These are phyloP conservation scores for Aspergillus fumigatus DNA, from an alignment of 2,329 filamentous ascomycete genomes.

Conservation along the genomic window DNA sequence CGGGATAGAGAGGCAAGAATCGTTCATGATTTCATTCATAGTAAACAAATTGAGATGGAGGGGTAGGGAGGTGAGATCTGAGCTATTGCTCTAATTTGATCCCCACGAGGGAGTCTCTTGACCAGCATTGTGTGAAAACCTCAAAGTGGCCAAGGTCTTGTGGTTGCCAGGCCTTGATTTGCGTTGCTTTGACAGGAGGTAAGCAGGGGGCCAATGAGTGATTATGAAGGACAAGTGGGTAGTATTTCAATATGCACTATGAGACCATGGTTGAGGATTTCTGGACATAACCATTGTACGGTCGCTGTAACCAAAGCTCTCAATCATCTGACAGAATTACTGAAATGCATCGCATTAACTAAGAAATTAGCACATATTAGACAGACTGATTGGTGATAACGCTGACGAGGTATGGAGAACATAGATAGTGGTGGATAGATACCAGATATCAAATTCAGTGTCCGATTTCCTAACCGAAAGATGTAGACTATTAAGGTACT, in stretches of 20 bases:
- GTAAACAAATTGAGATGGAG: background rate
- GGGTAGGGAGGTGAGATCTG: background rate
- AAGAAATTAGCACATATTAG: background rate
- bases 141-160: background rate
- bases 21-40: background rate
- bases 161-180: background rate
- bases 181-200: background rate
- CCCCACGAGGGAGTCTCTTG: background rate
- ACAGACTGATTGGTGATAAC: background rate
- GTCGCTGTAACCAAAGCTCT: background rate
- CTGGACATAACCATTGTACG: background rate
- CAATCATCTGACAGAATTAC: background rate
- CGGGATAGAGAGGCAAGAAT: background rate
- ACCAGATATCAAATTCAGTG: background rate
- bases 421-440: background rate
- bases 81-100: background rate
- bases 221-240: background rate
- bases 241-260: background rate
- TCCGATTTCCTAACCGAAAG: background rate
- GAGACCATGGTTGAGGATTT: background rate
- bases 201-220: background rate
- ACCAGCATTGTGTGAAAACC: background rate
- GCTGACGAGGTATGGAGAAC: background rate
- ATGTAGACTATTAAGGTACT: background rate
- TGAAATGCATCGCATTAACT: background rate